A percentile compares a stretch with the other conserved stretches of the same genome.
Conservation (phyloP, 176 grass and related monocot genomes). For the Phoenix dactylifera region DNA sequence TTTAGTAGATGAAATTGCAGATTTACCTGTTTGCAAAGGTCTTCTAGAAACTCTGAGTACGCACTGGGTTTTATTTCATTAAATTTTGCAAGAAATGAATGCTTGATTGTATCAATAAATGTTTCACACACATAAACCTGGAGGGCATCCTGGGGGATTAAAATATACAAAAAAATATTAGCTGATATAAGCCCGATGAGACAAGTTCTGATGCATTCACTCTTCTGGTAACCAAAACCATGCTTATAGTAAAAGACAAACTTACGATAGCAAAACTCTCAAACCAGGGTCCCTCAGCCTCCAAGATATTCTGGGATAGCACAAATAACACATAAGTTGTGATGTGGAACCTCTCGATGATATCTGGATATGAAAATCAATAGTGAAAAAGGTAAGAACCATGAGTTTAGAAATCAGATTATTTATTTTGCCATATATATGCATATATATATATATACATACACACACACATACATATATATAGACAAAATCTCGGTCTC, state of each 20-base stretch:
- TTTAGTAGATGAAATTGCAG: not conserved
- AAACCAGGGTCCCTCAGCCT: conserved; percentile 94
- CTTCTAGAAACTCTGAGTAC: conserved; percentile 99
- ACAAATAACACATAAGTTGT: conserved; percentile 87
- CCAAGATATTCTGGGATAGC: conserved; percentile 95
- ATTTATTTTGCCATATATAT: too few relatives aligned
- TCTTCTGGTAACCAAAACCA: too few relatives aligned
- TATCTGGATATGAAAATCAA: conserved; percentile 37
- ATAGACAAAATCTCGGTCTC: too few relatives aligned
- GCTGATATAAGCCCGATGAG: conserved; percentile 7
- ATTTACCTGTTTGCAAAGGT: conserved; percentile 86
- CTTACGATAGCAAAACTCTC: conserved; percentile 79
- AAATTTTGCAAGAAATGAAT: conserved; percentile 98
- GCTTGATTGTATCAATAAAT: conserved; percentile 90
- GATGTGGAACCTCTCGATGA: conserved; percentile 94
- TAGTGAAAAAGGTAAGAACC: not conserved
- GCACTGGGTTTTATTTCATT: conserved; percentile 95
- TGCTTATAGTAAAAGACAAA: conserved; percentile 6
- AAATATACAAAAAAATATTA: conserved; percentile 17
- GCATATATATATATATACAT: too few relatives aligned
- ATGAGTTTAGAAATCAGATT: too few relatives aligned
- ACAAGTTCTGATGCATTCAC: too few relatives aligned
- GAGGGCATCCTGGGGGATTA: conserved; percentile 48
- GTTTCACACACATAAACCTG: conserved; percentile 89
- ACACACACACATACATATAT: too few relatives aligned